These are phyloP conservation scores for Calonectria fujianensis DNA, from an alignment of 2,329 filamentous ascomycete genomes.

Conservation along the genomic window DNA sequence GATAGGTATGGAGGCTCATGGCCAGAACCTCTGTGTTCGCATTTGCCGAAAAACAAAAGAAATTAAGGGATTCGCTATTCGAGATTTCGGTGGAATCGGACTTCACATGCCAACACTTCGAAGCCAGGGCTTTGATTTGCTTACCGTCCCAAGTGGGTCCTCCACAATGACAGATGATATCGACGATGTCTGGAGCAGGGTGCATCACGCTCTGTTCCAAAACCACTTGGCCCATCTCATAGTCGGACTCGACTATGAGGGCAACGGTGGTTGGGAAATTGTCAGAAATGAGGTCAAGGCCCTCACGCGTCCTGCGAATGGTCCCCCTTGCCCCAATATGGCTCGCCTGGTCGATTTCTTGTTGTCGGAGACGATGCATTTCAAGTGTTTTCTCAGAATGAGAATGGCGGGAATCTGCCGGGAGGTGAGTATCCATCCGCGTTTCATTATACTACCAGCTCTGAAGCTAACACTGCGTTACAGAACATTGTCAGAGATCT, in stretches of 20 bases:
- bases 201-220: not conserved
- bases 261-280: not conserved
- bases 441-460: fast-evolving
- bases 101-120: not conserved
- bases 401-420: not conserved
- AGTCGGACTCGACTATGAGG: not conserved
- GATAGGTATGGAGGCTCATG: not conserved
- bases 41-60: not conserved
- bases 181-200: not conserved
- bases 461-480: not conserved
- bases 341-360: not conserved
- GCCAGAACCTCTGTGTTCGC: not conserved
- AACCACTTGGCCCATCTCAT: not conserved
- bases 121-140: not conserved
- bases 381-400: conserved; percentile 9
- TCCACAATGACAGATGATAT: not conserved
- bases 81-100: not conserved
- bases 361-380: not conserved
- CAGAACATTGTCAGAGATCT: not conserved
- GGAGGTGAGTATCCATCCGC: not conserved
- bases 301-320: not conserved
- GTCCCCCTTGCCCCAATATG: not conserved
- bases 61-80: not conserved
- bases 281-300: not conserved
- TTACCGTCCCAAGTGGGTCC: not conserved